phyloP scores from a whole-genome alignment of 768 basidiomycete genomes.

The Rhizopogon vinicolor region DNA sequence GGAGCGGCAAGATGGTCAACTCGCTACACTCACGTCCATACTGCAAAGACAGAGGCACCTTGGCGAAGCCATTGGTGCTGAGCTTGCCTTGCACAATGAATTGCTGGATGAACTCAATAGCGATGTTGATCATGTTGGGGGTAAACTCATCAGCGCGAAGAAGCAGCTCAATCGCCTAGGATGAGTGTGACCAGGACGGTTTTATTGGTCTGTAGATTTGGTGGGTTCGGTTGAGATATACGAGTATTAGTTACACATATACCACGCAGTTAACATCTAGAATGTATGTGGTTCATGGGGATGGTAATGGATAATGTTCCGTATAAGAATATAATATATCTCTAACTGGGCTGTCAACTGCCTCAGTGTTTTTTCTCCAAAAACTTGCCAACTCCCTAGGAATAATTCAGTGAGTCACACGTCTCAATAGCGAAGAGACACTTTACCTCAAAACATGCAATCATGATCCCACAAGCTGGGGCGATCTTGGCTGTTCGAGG shows the following conservation, averaged over 20 bases:
- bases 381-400: slow-evolving; percentile 55
- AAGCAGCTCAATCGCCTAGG: slow-evolving; percentile 79
- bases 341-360: slow-evolving; percentile 12
- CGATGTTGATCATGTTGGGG: slow-evolving; percentile 74
- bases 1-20: slow-evolving; percentile 76
- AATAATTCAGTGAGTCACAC: slow-evolving; percentile 4
- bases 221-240: no score
- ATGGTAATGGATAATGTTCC: not conserved
- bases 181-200: slow-evolving; percentile 23
- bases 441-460: slow-evolving; percentile 86
- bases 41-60: slow-evolving; percentile 82
- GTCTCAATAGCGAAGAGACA: slow-evolving; percentile 5
- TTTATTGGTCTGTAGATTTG: not conserved
- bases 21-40: slow-evolving; percentile 77
- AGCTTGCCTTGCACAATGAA: slow-evolving; percentile 82
- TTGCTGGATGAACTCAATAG: slow-evolving; percentile 73
- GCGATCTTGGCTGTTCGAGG: slow-evolving; percentile 94
- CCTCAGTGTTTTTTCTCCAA: slow-evolving; percentile 34
- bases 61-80: slow-evolving; percentile 79
- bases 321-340: slow-evolving; percentile 16
- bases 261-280: slow-evolving; percentile 15
- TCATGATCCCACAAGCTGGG: slow-evolving; percentile 98
- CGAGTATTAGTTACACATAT: slow-evolving; percentile 10
- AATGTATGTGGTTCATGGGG: slow-evolving; percentile 10
- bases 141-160: slow-evolving; percentile 76